Evolutionary conservation across 805 yeast genomes (phyloP).

Genomic region (Saccharomycopsis sp.): DNA sequence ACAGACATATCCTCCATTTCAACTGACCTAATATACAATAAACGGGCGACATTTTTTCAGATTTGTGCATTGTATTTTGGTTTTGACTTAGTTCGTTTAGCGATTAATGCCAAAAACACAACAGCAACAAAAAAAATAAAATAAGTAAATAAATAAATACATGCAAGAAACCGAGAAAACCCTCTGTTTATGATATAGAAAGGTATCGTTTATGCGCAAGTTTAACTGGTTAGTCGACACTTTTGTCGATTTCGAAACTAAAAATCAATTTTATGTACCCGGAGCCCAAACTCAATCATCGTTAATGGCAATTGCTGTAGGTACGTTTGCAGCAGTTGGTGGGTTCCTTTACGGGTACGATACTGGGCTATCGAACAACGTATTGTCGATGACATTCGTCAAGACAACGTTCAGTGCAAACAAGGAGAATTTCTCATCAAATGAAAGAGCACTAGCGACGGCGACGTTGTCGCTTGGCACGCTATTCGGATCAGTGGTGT

Average conservation of each 20-base stretch:
- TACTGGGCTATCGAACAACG: slow-evolving; percentile 77
- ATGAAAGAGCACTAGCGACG: slow-evolving; percentile 63
- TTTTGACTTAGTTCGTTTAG: too few relatives aligned
- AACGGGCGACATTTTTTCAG: too few relatives aligned
- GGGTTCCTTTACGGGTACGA: slow-evolving; percentile 88
- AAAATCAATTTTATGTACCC: slow-evolving; percentile 16
- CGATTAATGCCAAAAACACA: too few relatives aligned
- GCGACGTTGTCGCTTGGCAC: slow-evolving; percentile 81
- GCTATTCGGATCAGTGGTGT: slow-evolving; percentile 54
- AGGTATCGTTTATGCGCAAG: too few relatives aligned
- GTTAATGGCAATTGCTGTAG: slow-evolving; percentile 63
- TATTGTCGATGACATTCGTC: slow-evolving; percentile 71
- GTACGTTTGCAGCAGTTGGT: slow-evolving; percentile 81
- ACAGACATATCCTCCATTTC: too few relatives aligned
- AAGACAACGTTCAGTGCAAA: slow-evolving; percentile 46
- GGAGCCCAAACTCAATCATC: slow-evolving; percentile 39
- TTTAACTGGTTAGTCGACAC: slow-evolving; percentile 2
- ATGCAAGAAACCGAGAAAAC: too few relatives aligned
- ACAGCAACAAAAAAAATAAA: too few relatives aligned
- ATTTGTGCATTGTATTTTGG: too few relatives aligned
- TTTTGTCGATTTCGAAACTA: slow-evolving; percentile 18
- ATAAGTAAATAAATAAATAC: too few relatives aligned
- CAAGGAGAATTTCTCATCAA: slow-evolving; percentile 42
- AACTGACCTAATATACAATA: too few relatives aligned
- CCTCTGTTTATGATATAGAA: too few relatives aligned